Base-by-base conservation (phyloP, 2,329 filamentous ascomycete genomes). In the Penicillium janthinellum region DNA sequence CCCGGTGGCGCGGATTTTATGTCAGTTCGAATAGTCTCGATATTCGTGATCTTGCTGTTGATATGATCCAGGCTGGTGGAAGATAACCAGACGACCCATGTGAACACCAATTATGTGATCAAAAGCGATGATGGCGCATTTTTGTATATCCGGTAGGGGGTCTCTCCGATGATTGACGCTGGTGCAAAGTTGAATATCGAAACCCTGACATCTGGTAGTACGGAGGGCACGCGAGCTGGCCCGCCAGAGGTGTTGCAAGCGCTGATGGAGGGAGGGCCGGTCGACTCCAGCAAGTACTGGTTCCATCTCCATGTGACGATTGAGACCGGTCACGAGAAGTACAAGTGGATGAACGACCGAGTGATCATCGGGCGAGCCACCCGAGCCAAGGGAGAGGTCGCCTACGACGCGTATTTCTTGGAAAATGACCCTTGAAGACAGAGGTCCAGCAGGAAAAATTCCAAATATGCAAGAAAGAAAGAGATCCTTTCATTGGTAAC, bases 1-100 rank as follows among this genome's bases (percentile, higher is more conserved):
- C 68, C 69, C 8, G 68, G 65, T 14, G 69, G 67, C 1, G 69
- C 68, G 22, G 69, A 71, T 56, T 71, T 70, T 14, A 70, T 70
- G 69, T 70, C 61, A 22, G 49, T 50, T 41, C 7, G 37, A 38
- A 38, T 22, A 17, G 7, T 1, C 8, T 35, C 3, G 5, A 48
- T 37, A 22, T 44, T 6, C 4, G 20, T 15, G 14, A 8, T n/a
- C 4, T 12, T 7, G 0, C 20, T 12, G 55, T 44, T 57, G 35
- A 41, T 45, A 28, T 17, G 12, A 37, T 41, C 8, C 52, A 71
- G 68, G 69, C 41, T 70, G 4, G 68, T 70, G 0, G 68, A 70
- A 31, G 66, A 67, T n/a, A 53, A 69, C 20, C 66, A 70, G n/a
- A 70, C 68, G 0, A 68, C 66, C 14, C 68, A 71, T 57, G 67